Evolutionary conservation across 2,329 filamentous ascomycete species (phyloP).

Genomic region (Aplosporella prunicola): DNA sequence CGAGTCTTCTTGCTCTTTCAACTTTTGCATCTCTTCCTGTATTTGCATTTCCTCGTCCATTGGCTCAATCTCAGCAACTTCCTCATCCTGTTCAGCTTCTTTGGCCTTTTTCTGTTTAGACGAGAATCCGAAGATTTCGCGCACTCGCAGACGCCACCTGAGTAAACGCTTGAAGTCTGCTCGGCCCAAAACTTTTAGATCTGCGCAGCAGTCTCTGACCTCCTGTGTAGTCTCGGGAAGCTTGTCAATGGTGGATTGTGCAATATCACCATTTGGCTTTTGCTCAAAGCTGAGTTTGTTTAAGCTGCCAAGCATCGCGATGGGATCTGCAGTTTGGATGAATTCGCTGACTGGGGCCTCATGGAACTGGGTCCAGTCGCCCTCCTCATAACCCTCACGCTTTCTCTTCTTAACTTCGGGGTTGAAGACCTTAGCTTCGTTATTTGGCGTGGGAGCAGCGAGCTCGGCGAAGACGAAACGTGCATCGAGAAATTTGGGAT

Average conservation of each 20-base stretch:
- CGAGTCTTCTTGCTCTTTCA: constrained; percentile 68
- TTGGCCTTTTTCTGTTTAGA: constrained; percentile 56
- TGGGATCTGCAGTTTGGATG: constrained; percentile 86
- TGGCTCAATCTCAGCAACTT: constrained; percentile 71
- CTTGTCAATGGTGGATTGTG: constrained; percentile 74
- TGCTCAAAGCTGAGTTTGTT: constrained; percentile 81
- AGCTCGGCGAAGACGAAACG: constrained; percentile 87
- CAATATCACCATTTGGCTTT: constrained; percentile 66
- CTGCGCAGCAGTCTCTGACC: constrained; percentile 65
- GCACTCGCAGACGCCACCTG: constrained; percentile 79
- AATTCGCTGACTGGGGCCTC: constrained; percentile 84
- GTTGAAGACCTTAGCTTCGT: constrained; percentile 97
- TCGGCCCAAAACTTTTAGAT: constrained; percentile 81
- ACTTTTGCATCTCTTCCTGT: constrained; percentile 72
- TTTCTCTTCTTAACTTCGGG: constrained; percentile 96
- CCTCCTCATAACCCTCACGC: constrained; percentile 95
- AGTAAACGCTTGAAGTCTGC: constrained; percentile 90
- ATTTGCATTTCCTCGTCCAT: constrained; percentile 95
- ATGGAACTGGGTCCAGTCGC: constrained; percentile 87
- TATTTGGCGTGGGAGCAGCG: constrained; percentile 76
- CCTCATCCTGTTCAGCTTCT: constrained; percentile 47
- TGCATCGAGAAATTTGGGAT: constrained; percentile 86
- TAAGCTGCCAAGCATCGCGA: constrained; percentile 76
- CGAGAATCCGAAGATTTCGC: constrained; percentile 82
- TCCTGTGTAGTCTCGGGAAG: constrained; percentile 80